phyloP scores from a whole-genome alignment of 2,329 filamentous ascomycete species.

The Alternaria triticimaculans region DNA sequence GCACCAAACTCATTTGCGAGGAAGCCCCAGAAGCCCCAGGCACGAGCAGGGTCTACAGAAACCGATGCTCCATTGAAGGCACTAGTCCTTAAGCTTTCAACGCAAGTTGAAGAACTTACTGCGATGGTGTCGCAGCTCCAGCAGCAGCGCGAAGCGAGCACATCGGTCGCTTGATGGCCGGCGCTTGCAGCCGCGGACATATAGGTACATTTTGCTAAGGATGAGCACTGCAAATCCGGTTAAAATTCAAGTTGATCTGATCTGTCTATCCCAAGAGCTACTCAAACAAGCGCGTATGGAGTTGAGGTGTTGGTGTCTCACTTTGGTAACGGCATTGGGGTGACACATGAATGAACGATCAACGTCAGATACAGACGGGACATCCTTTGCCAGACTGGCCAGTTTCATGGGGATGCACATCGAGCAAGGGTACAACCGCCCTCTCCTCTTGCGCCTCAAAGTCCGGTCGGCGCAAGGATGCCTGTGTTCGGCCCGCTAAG shows the following conservation, averaged over 20 bases:
- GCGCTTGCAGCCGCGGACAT: constrained; percentile 42
- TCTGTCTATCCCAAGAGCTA: constrained; percentile 15
- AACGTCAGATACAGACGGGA: constrained; percentile 21
- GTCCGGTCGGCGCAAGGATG: constrained; percentile 31
- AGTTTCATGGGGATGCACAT: constrained; percentile 18
- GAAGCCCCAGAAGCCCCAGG: constrained; percentile 27
- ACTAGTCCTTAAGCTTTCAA: constrained; percentile 48
- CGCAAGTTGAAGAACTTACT: constrained; percentile 50
- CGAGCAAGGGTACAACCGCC: constrained; percentile 25
- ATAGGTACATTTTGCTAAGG: constrained; percentile 16
- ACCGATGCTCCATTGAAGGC: constrained; percentile 43
- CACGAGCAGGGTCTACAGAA: constrained; percentile 30
- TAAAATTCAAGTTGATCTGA: constrained; percentile 19
- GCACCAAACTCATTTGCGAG: constrained; percentile 24
- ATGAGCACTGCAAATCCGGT: constrained; percentile 11
- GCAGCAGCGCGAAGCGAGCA: constrained; percentile 39
- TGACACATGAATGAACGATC: constrained; percentile 24
- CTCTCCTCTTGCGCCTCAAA: constrained; percentile 37
- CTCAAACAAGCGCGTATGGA: constrained; percentile 19
- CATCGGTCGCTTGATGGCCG: constrained; percentile 42
- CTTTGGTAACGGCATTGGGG: constrained; percentile 14
- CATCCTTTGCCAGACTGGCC: constrained; percentile 6
- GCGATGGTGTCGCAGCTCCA: constrained; percentile 48
- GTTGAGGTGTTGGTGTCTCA: constrained; percentile 31
- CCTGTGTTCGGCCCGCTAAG: constrained; percentile 43